Base-by-base conservation (phyloP, 352 stramenopile species). In the Phytophthora sp. region DNA sequence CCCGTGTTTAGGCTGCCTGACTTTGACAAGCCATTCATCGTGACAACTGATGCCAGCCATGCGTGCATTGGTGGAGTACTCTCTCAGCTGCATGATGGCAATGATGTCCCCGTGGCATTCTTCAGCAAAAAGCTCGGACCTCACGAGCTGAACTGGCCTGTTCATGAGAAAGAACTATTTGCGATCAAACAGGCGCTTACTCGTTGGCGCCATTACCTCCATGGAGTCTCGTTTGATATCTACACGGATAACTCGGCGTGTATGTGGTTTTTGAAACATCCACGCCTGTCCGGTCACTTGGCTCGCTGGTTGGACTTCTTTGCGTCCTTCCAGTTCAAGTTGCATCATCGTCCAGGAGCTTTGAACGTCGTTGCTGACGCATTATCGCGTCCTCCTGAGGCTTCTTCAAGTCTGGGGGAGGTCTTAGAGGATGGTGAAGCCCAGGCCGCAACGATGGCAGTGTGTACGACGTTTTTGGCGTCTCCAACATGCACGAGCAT, bases 81-180 rank as follows among this genome's bases (percentile, higher is more conserved):
- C 2, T 35, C 13, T 4, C 44, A 63, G 15, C 1, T 27, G 2
- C 13, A 24, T 10, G n/a, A 51, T 43, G 32, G 24, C 2, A 7
- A 21, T 15, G 45, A 63, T 51, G 35, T 45, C n/a, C 44, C 54
- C 1, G 34, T 55, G 1, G 43, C 26, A 1, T 56, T 31, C 5
- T 63, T 50, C 26, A 31, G 11, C 10, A 52, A 51, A 18, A 51
- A 55, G n/a, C 24, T 55, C 8, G 31, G 26, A 3, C 5, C 21
- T 2, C 2, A 35, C 17, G 34, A 63, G n/a, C 4, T 23, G 18
- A 50, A 42, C 11, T 56, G 35, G 50, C 34, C 50, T 2, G 8
- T 9, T 2, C 50, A 34, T 31, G 50, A 58, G 9, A n/a, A 58
- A 17, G 50, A 58, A 11, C 17, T 50, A 2, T 49, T 58, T 7